These are phyloP conservation scores for Melanomma pulvis-pyrius DNA, from an alignment of 495 filamentous ascomycete genomes.

Conservation along the genomic window DNA sequence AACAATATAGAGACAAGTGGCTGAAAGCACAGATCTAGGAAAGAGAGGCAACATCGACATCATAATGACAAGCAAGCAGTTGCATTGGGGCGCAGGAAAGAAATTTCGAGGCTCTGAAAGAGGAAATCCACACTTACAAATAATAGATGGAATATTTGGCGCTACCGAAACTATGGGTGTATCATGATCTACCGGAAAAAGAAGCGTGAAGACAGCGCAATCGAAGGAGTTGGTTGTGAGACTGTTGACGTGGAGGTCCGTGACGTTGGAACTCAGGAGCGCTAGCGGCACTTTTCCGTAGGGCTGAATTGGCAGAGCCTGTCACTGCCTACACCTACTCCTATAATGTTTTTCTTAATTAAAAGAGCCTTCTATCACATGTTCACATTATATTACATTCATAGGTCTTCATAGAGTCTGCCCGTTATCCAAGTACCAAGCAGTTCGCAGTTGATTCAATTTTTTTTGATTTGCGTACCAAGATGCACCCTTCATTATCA, in stretches of 20 bases:
- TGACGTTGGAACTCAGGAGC: not conserved
- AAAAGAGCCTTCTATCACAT: too few relatives aligned
- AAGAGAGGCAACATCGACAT: too few relatives aligned
- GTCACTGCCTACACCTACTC: too few relatives aligned
- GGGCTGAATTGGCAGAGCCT: slow-evolving; percentile 14
- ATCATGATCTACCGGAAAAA: slow-evolving; percentile 2
- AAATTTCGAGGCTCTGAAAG: not conserved
- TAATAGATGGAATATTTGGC: not conserved
- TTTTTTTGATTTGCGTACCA: not conserved
- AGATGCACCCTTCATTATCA: slow-evolving; percentile 22
- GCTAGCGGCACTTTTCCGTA: slow-evolving; percentile 5
- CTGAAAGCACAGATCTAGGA: not conserved
- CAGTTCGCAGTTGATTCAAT: not conserved
- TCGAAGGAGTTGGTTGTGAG: not conserved
- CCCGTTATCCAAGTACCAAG: not conserved
- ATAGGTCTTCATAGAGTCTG: not conserved
- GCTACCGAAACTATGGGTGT: not conserved
- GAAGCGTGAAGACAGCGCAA: not conserved
- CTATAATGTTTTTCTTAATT: too few relatives aligned
- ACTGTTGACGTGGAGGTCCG: slow-evolving; percentile 15
- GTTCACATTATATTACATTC: not conserved
- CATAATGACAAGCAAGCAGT: too few relatives aligned
- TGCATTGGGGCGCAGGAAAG: not conserved
- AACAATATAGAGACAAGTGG: too few relatives aligned
- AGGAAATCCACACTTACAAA: not conserved